A percentile compares a stretch with the other conserved stretches of the same genome.
Evolutionary conservation across 116 monocot species (phyloP).

Genomic region (Trichopus zeylanicus): DNA sequence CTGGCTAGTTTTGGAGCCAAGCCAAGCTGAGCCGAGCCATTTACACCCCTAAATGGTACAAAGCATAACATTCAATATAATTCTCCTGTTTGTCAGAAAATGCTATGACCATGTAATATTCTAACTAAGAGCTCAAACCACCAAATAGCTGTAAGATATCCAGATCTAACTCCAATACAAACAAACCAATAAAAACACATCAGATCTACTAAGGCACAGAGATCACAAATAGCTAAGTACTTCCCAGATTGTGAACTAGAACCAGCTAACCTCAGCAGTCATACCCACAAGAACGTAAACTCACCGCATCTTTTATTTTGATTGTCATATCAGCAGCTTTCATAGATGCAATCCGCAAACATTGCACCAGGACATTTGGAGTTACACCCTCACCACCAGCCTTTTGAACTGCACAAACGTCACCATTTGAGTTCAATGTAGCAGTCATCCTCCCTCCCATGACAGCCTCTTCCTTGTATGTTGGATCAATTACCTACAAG

Average conservation of each 20-base stretch:
- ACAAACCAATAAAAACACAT: neutral
- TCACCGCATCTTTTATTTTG: conserved; percentile 77
- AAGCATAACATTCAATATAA: neutral
- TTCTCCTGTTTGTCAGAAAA: neutral
- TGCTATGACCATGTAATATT: neutral
- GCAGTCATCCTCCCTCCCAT: conserved; percentile 88
- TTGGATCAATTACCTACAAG: conserved; percentile 81
- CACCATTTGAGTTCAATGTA: conserved; percentile 79
- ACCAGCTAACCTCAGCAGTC: too few relatives aligned
- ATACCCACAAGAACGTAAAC: too few relatives aligned
- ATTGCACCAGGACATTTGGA: conserved; percentile 59
- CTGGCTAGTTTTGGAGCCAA: too few relatives aligned
- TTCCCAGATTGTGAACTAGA: too few relatives aligned
- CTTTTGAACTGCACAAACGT: conserved; percentile 90
- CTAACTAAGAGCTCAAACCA: neutral
- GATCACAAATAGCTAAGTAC: too few relatives aligned
- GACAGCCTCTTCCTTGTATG: conserved; percentile 73
- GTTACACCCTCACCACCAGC: conserved; percentile 76
- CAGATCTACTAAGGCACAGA: too few relatives aligned
- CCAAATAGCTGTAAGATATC: neutral
- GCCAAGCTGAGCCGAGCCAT: too few relatives aligned
- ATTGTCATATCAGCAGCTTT: conserved; percentile 77
- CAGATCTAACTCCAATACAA: neutral
- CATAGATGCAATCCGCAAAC: conserved; percentile 65
- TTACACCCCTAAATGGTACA: neutral